These are phyloP conservation scores for Phytopythium ostracodes DNA, from an alignment of 352 stramenopile species.

Conservation along the genomic window DNA sequence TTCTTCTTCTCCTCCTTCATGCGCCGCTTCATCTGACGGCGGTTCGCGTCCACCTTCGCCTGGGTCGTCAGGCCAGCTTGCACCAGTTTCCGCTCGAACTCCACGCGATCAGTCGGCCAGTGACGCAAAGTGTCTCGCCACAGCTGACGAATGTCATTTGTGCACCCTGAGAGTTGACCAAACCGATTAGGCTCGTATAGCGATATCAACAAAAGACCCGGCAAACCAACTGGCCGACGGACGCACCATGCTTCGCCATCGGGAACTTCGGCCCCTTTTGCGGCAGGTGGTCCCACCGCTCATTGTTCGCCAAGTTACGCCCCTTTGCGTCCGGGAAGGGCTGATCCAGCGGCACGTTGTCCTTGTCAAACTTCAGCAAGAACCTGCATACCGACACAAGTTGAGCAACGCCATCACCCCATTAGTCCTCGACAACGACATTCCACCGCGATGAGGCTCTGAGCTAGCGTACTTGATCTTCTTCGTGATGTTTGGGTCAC, in stretches of 20 bases:
- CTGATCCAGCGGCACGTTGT: constrained; percentile 73
- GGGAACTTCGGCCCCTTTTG: constrained; percentile 71
- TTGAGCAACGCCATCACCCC: not conserved
- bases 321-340: constrained; percentile 71
- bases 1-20: constrained; percentile 85
- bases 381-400: constrained; percentile 26
- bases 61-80: constrained; percentile 79
- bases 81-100: constrained; percentile 79
- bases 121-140: constrained; percentile 73
- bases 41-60: constrained; percentile 76
- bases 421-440: too few relatives aligned
- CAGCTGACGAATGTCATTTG: constrained; percentile 82
- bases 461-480: constrained; percentile 53
- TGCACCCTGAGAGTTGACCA: constrained; percentile 37
- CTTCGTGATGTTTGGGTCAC: constrained; percentile 76
- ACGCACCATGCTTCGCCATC: constrained; percentile 72
- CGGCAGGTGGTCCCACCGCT: constrained; percentile 70
- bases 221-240: not conserved
- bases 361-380: constrained; percentile 83
- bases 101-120: constrained; percentile 68
- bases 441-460: not conserved
- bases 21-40: constrained; percentile 71
- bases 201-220: not conserved
- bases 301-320: constrained; percentile 51
- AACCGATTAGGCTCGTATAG: too few relatives aligned